Evolutionary conservation across 306 rosid genomes (phyloP).

Genomic region (Rubus idaeus): DNA sequence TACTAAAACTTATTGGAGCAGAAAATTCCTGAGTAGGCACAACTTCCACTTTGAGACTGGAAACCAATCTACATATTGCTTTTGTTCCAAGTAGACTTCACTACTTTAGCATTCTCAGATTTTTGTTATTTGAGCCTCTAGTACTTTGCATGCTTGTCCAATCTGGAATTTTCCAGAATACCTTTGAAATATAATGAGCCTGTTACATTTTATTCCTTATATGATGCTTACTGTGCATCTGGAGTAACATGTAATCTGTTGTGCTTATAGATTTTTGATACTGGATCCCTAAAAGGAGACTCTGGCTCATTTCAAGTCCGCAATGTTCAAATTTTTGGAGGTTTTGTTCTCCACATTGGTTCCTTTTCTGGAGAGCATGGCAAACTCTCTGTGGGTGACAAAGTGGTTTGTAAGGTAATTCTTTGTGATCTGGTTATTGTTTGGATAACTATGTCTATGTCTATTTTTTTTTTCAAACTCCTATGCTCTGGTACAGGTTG

Average conservation of each 20-base stretch:
- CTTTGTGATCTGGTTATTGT: not conserved
- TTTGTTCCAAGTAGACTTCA: not conserved
- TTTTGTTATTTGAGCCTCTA: not conserved
- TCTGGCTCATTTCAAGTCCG: constrained; percentile 60
- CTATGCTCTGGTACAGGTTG: constrained; percentile 60
- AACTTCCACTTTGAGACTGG: not conserved
- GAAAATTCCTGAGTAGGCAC: too few relatives aligned
- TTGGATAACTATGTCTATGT: not conserved
- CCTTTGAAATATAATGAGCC: not conserved
- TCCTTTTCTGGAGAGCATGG: constrained; percentile 50
- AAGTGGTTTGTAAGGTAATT: constrained; percentile 75
- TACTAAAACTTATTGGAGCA: too few relatives aligned
- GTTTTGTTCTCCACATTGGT: constrained; percentile 87
- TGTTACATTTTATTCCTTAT: not conserved
- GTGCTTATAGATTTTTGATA: constrained; percentile 75
- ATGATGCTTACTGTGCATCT: constrained; percentile 24
- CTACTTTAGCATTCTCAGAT: constrained; percentile 1
- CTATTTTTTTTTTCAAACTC: constrained; percentile 2
- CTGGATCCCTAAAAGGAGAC: constrained; percentile 71
- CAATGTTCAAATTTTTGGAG: constrained; percentile 91
- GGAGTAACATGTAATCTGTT: constrained; percentile 17
- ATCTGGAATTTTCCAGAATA: not conserved
- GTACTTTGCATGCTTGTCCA: not conserved
- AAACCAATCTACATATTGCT: not conserved
- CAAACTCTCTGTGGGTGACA: constrained; percentile 66